Evolutionary conservation across 768 basidiomycete genomes (phyloP), one percentile per base, ranked within the genome.

Genomic region (Punctularia strigosozonata): DNA sequence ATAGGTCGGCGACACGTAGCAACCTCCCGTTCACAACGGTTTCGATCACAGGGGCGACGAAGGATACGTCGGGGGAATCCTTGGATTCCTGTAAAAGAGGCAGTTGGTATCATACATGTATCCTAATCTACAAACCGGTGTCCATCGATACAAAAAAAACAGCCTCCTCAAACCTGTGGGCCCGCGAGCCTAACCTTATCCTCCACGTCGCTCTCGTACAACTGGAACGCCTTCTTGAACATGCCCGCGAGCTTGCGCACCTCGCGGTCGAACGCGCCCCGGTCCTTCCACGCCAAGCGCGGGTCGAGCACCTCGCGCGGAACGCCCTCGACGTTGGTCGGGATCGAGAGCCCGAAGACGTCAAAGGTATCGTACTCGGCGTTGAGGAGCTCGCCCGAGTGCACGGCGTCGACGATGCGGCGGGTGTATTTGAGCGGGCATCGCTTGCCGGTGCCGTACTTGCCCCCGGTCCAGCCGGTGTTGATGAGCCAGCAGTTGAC

Each of bases 401-500:
- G 95, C 53, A 98, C 89, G 28, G 91, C 86, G 58, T 98, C 91
- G 62, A 98, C 84, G 58, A 98, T 98, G 42, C 81, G 80, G 40
- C 94, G 88, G 34, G 95, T 98, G 65, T 79, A 89, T 56, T 85
- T 86, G 65, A 99, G 80, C 15, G 94, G 83, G 76, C 94, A 99
- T 46, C 94, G 87, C 65, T 85, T 87, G 49, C 92, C 94, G 13
- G 66, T 65, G 35, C 94, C 94, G 59, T 77, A 99, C 60, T 88
- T 89, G 59, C 94, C 94, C 40, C 87, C 82, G 38, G 87, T 83
- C 88, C 88, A 92, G 45, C 87, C 94, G 3, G 94, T 99, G 80
- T 99, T 98, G 76, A 99, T 85, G 55, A 98, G 72, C 89, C 90
- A 99, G 69, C 92, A 95, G 61, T 90, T 63, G 50, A 91, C 90